Percentiles rank a stretch among this genome's conserved stretches.
phyloP scores from a whole-genome alignment of 2,329 filamentous ascomycete genomes.

The Raffaelea ambrosiae region DNA sequence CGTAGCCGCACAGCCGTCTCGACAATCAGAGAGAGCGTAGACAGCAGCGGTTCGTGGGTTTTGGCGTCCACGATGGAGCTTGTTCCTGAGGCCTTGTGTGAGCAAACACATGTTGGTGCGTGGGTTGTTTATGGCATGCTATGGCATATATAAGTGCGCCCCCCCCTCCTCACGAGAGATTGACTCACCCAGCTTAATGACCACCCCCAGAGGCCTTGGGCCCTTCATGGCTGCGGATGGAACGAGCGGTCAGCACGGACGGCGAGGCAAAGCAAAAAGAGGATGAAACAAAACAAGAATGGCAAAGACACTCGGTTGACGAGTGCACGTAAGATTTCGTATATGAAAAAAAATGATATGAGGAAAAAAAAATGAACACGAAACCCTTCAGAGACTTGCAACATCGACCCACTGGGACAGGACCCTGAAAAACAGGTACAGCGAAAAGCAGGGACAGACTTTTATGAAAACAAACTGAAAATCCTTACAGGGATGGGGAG shows the following conservation, averaged over 20 bases:
- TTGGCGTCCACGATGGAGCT: slow-evolving; percentile 98
- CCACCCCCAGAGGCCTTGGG: slow-evolving; percentile 60
- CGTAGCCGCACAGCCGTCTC: slow-evolving; percentile 83
- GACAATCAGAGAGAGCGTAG: slow-evolving; percentile 84
- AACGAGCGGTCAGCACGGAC: not conserved
- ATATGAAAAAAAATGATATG: not conserved
- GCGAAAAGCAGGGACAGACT: no score
- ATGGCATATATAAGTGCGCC: no score
- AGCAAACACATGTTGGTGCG: no score
- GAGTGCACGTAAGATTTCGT: not conserved
- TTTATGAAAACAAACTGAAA: no score
- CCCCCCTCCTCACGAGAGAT: no score
- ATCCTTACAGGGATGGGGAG: slow-evolving; percentile 1
- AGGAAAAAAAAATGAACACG: not conserved
- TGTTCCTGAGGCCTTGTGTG: slow-evolving; percentile 55
- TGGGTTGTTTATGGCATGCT: no score
- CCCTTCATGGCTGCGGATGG: slow-evolving; percentile 57
- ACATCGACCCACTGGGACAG: no score
- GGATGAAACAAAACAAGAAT: not conserved
- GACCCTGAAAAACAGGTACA: not conserved
- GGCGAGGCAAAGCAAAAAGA: not conserved
- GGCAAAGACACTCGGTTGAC: not conserved
- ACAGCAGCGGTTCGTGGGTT: slow-evolving; percentile 86
- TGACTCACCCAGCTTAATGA: slow-evolving; percentile 81
- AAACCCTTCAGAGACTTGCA: no score